Evolutionary conservation across 768 basidiomycete species (phyloP).

Genomic region (Mycena metata): DNA sequence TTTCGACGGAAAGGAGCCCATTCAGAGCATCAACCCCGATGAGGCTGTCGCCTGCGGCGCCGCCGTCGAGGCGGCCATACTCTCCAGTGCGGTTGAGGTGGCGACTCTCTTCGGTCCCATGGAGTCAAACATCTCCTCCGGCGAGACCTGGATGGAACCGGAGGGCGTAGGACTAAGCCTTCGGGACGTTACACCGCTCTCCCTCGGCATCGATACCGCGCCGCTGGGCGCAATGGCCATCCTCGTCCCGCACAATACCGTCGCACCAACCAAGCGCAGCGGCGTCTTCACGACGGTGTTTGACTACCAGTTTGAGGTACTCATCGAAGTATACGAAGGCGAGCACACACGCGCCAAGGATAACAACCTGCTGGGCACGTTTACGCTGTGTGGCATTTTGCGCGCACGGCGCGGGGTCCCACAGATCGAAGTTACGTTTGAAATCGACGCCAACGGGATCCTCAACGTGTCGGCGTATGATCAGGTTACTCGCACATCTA

Average conservation of each 20-base stretch:
- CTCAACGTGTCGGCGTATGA: constrained; percentile 94
- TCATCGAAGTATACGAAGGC: constrained; percentile 30
- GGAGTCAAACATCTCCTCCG: background rate
- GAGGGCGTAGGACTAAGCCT: background rate
- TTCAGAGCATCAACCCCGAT: constrained; percentile 25
- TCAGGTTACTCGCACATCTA: constrained; percentile 96
- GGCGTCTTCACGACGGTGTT: constrained; percentile 18
- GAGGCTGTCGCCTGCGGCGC: constrained; percentile 29
- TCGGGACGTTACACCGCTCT: constrained; percentile 23
- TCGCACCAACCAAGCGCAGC: constrained; percentile 16
- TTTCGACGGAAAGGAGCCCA: constrained; percentile 30
- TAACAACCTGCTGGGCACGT: constrained; percentile 31
- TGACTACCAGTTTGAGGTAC: constrained; percentile 20
- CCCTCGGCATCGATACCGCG: constrained; percentile 37
- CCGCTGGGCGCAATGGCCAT: constrained; percentile 47
- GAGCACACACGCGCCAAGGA: constrained; percentile 22
- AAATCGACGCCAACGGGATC: constrained; percentile 22
- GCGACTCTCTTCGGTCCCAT: background rate
- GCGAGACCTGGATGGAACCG: background rate
- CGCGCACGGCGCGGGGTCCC: constrained; percentile 24
- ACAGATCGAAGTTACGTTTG: constrained; percentile 30
- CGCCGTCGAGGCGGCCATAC: constrained; percentile 23
- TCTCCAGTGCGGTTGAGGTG: constrained; percentile 4
- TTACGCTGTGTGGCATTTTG: constrained; percentile 20
- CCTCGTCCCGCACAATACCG: constrained; percentile 24